phyloP scores from a whole-genome alignment of 1,139 yeast species.

The Debaryomycetaceae sp. region DNA sequence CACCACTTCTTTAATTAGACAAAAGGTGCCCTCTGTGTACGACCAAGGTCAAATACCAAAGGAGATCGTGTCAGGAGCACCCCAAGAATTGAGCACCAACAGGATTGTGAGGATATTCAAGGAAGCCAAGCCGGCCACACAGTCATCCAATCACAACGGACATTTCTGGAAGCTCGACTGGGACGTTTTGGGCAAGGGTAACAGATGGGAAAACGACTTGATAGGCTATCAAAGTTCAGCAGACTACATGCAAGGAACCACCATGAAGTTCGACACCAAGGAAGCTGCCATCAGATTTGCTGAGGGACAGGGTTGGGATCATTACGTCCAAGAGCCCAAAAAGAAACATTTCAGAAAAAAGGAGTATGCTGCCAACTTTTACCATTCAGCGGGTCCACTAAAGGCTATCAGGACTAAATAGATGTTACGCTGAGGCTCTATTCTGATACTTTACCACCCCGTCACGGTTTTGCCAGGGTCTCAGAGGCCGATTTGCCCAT shows the following conservation, averaged over 20 bases:
- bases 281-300: conserved; percentile 82
- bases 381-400: conserved; percentile 67
- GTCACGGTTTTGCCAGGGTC: too few species aligned
- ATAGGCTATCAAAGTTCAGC: conserved; percentile 83
- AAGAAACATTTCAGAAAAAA: conserved; percentile 69
- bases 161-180: conserved; percentile 76
- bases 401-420: conserved; percentile 83
- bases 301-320: conserved; percentile 83
- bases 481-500: too few species aligned
- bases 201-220: conserved; percentile 87
- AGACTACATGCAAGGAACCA: conserved; percentile 87
- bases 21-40: conserved; percentile 19
- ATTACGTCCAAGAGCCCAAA: conserved; percentile 79
- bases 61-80: conserved; percentile 80
- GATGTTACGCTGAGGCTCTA: neutral
- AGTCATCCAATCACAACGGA: conserved; percentile 60
- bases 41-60: conserved; percentile 31
- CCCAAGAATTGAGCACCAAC: conserved; percentile 55
- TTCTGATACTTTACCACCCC: neutral
- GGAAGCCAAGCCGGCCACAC: conserved; percentile 80
- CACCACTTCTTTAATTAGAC: conserved; percentile 10
- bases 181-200: conserved; percentile 75
- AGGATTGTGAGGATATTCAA: conserved; percentile 76
- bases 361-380: conserved; percentile 70
- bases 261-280: conserved; percentile 67